Conservation (phyloP, 2,329 filamentous ascomycete genomes). For the Didymosphaeria variabile region DNA sequence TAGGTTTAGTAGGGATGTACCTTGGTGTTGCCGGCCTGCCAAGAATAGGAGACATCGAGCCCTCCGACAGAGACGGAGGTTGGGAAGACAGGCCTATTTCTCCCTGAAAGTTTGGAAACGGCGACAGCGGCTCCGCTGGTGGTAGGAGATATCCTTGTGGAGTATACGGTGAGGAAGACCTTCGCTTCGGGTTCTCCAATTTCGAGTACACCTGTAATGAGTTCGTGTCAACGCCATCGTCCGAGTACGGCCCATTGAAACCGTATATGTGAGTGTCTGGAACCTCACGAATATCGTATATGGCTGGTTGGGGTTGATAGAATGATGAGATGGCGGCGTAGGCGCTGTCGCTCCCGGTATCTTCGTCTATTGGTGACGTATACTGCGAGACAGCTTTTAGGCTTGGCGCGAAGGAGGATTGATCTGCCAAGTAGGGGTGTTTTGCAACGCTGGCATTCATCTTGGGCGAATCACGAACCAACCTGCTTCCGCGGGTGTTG, state of each 20-base stretch:
- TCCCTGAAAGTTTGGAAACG: not conserved
- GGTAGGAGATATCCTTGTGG: not conserved
- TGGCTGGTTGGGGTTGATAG: not conserved
- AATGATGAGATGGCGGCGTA: not conserved
- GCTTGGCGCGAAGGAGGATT: not conserved
- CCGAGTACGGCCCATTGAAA: not conserved
- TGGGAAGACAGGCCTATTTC: not conserved
- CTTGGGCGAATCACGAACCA: not conserved
- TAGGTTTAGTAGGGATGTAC: not conserved
- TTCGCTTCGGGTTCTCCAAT: not conserved
- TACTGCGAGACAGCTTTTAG: not conserved
- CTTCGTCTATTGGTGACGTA: not conserved
- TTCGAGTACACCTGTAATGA: not conserved
- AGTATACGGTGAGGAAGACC: not conserved
- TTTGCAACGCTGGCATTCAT: not conserved
- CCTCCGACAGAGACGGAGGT: not conserved
- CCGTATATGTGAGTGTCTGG: not conserved
- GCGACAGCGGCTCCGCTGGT: not conserved
- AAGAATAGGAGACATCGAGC: not conserved
- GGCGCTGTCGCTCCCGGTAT: not conserved
- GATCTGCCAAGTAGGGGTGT: not conserved
- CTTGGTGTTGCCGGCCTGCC: not conserved
- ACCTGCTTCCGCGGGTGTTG: not conserved
- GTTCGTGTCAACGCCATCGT: not conserved
- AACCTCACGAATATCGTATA: slow-evolving; percentile 1